Evolutionary conservation across 2,329 filamentous ascomycete species (phyloP).

Genomic region (Periglandula ipomoeae): DNA sequence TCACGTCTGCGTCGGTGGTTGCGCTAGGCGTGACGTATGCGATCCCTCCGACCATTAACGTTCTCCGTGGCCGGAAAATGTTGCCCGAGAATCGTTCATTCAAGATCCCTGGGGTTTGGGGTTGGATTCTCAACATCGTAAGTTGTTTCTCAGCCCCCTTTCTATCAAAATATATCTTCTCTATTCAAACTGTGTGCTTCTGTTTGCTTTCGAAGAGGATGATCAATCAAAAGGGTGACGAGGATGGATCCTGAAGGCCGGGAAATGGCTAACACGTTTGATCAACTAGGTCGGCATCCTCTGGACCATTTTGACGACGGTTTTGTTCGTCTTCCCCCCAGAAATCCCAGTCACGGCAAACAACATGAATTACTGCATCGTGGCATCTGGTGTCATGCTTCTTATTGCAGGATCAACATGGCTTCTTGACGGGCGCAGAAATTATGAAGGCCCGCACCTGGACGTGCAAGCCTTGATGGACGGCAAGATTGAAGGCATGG

Average conservation of each 20-base stretch:
- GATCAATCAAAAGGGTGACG: not conserved
- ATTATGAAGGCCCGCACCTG: conserved; percentile 30
- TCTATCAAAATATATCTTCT: not conserved
- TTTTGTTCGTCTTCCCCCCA: conserved; percentile 68
- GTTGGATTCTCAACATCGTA: conserved; percentile 27
- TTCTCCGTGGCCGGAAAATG: conserved; percentile 54
- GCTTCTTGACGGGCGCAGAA: conserved; percentile 39
- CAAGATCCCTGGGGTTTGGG: conserved; percentile 24
- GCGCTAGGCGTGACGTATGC: conserved; percentile 66
- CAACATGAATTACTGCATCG: conserved; percentile 57
- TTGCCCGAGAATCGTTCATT: conserved; percentile 43
- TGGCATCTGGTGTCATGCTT: conserved; percentile 38
- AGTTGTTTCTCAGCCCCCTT: not conserved
- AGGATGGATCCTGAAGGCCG: not conserved
- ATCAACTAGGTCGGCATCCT: conserved; percentile 38
- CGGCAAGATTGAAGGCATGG: conserved; percentile 6
- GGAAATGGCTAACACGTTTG: not conserved
- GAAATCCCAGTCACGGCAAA: conserved; percentile 51
- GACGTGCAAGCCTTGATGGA: conserved; percentile 11
- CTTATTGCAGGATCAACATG: conserved; percentile 34
- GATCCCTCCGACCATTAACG: conserved; percentile 64
- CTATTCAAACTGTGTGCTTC: too few species aligned
- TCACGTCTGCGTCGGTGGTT: conserved; percentile 64
- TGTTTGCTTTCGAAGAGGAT: not conserved
- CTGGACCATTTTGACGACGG: conserved; percentile 62